Percentiles rank a stretch among this genome's conserved stretches.
Evolutionary conservation across 2,329 filamentous ascomycete species (phyloP).

Genomic region (Penicillium decumbens): DNA sequence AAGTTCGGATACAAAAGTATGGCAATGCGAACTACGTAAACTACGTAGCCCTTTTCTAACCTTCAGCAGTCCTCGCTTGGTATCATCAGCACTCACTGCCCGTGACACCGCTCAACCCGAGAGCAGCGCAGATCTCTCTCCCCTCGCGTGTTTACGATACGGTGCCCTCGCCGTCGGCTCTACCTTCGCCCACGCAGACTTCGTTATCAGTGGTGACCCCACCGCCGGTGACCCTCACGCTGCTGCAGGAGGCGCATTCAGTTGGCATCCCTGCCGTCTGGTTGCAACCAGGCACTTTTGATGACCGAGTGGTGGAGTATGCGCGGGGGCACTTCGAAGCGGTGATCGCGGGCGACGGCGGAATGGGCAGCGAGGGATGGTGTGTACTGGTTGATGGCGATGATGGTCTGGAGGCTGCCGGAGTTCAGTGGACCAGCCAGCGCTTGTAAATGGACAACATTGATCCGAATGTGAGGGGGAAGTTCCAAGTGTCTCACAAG

Average conservation of each 20-base stretch:
- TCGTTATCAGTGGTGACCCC: conserved; percentile 84
- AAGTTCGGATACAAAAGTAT: conserved; percentile 88
- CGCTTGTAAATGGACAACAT: conserved; percentile 30
- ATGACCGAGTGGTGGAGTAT: conserved; percentile 67
- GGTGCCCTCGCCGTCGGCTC: conserved; percentile 59
- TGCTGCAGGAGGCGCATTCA: conserved; percentile 72
- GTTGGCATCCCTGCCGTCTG: conserved; percentile 72
- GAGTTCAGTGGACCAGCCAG: conserved; percentile 46
- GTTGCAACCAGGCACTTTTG: conserved; percentile 86
- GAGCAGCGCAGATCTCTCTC: conserved; percentile 60
- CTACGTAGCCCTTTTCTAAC: conserved; percentile 2
- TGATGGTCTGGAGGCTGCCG: conserved; percentile 53
- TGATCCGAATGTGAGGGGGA: neutral
- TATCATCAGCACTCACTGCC: conserved; percentile 72
- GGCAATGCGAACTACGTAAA: conserved; percentile 16
- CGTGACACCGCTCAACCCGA: conserved; percentile 79
- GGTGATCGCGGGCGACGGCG: conserved; percentile 62
- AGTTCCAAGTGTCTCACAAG: neutral
- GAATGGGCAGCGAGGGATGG: conserved; percentile 69
- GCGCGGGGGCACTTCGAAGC: conserved; percentile 66
- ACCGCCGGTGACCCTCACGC: conserved; percentile 66
- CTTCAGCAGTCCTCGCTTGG: conserved; percentile 73
- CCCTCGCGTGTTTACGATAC: conserved; percentile 57
- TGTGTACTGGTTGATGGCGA: conserved; percentile 85
- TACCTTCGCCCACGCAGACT: conserved; percentile 64